A percentile compares a stretch with the other conserved stretches of the same genome.
Evolutionary conservation across 23 red algal genomes (phyloP).

Genomic region (Gracilaria vermiculophylla): DNA sequence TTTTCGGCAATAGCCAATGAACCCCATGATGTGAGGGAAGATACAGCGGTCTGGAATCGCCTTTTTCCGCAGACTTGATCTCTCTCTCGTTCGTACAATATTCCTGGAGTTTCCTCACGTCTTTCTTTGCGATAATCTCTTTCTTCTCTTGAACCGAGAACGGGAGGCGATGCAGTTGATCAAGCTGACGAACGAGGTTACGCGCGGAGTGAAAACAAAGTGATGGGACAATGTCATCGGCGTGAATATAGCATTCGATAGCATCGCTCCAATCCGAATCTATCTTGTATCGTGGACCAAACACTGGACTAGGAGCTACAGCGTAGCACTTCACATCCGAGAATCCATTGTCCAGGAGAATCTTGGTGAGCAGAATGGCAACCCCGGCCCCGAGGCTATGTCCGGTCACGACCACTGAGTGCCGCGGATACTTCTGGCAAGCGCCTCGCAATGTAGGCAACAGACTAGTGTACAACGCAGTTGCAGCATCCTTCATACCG

Average conservation of each 20-base stretch:
- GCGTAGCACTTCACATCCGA: slow-evolving; percentile 72
- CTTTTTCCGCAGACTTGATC: neutral
- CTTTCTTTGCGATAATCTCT: neutral
- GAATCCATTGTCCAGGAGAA: slow-evolving; percentile 45
- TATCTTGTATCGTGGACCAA: slow-evolving; percentile 55
- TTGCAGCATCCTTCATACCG: slow-evolving; percentile 73
- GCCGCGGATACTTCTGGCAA: neutral
- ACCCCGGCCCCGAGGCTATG: slow-evolving; percentile 77
- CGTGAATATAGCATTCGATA: slow-evolving; percentile 69
- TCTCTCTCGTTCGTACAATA: neutral
- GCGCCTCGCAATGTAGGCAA: slow-evolving; percentile 42
- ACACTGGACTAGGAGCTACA: slow-evolving; percentile 69
- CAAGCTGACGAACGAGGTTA: slow-evolving; percentile 24
- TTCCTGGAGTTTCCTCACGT: neutral
- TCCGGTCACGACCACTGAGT: slow-evolving; percentile 68
- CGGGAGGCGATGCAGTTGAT: slow-evolving; percentile 21
- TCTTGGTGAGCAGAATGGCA: slow-evolving; percentile 70
- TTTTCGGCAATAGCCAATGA: slow-evolving; percentile 58
- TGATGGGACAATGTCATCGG: slow-evolving; percentile 68
- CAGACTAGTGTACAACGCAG: slow-evolving; percentile 40
- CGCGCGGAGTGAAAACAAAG: slow-evolving; percentile 66
- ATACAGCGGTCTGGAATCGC: slow-evolving; percentile 25
- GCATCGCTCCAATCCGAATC: slow-evolving; percentile 75
- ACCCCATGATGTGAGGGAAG: slow-evolving; percentile 43
- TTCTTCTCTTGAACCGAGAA: slow-evolving; percentile 34